These are phyloP conservation scores for Trichoderma asperelloides DNA, from an alignment of 495 filamentous ascomycete genomes.

Conservation along the genomic window DNA sequence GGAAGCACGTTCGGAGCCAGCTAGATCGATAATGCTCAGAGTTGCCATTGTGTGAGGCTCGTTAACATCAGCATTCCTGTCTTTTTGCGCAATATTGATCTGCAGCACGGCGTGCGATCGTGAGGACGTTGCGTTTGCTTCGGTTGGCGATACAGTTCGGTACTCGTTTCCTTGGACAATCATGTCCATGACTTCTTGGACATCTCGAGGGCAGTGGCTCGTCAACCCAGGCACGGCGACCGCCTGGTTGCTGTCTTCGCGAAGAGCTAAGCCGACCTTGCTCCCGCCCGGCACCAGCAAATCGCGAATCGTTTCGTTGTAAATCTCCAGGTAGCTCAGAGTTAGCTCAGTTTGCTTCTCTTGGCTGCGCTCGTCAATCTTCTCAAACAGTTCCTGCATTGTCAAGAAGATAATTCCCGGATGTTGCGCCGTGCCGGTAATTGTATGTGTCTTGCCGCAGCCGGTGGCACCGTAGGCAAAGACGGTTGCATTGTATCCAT, in stretches of 20 bases:
- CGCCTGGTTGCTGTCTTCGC: conserved; percentile 88
- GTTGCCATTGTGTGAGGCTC: conserved; percentile 98
- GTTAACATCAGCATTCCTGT: conserved; percentile 84
- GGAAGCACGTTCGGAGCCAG: conserved; percentile 91
- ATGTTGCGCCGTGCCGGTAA: conserved; percentile 86
- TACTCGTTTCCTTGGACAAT: conserved; percentile 91
- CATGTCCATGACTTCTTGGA: conserved; percentile 98
- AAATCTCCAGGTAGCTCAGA: conserved; percentile 95
- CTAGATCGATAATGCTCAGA: conserved; percentile 94
- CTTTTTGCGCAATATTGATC: conserved; percentile 90
- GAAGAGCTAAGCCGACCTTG: conserved; percentile 83
- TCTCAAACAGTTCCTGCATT: conserved; percentile 96
- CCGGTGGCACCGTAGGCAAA: conserved; percentile 98
- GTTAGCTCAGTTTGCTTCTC: conserved; percentile 88
- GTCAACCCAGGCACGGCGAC: conserved; percentile 90
- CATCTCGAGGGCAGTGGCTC: conserved; percentile 74
- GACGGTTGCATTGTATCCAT: conserved; percentile 97
- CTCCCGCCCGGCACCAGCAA: conserved; percentile 77
- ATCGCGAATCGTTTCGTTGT: conserved; percentile 98
- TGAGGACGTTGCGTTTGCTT: conserved; percentile 95
- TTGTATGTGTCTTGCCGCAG: conserved; percentile 97
- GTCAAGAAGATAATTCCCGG: conserved; percentile 98
- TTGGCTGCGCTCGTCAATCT: conserved; percentile 72
- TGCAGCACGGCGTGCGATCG: conserved; percentile 98
- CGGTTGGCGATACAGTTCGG: conserved; percentile 93